Base-by-base conservation (phyloP, 306 rosid species). In the Senna tora region DNA sequence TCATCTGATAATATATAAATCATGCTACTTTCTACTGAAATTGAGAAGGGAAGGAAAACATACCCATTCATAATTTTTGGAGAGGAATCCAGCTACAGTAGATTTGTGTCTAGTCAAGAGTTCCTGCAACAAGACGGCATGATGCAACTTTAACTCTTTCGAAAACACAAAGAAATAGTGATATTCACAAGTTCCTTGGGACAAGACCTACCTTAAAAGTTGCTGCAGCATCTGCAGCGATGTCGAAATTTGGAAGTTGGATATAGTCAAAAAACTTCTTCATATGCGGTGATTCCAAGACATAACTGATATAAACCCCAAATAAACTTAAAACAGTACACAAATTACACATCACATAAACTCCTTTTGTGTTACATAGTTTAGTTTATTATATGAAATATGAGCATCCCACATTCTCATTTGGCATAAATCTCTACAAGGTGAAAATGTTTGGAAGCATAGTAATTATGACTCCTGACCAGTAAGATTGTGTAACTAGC, bases 191-290 rank as follows among this genome's bases (percentile, higher is more conserved):
- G 17, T 47, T 43, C 43, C 60, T 79, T 67, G 8, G 38, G 53
- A 75, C 15, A 3, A 69, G 81, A 64, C 53, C 74, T 51, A 89
- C 99, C 97, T 94, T 94, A 80, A 91, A 94, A 42, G 99, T 94
- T 25, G 99, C 96, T 20, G 97, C 99, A 83, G 97, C 97, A 85
- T 94, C 99, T 22, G 99, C 97, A 59, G 99, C 96, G 78, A 94
- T 89, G 87, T 94, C 97, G 13, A 94, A 94, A 82, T 91, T 91
- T 53, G 99, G 99, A 54, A 94, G 91, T 73, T 94, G 99, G 62
- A 94, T 94, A 76, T 80, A 94, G 50, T 94, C 97, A 76, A 94
- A 94, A 74, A 94, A 91, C 86, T 79, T 91, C 85, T 86, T 94
- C 97, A 89, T 86, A 61, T 80, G 92, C 36, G 82, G 84, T 43